Evolutionary conservation across 257 asterid genomes (phyloP).

Genomic region (Solanum gandarillasii): DNA sequence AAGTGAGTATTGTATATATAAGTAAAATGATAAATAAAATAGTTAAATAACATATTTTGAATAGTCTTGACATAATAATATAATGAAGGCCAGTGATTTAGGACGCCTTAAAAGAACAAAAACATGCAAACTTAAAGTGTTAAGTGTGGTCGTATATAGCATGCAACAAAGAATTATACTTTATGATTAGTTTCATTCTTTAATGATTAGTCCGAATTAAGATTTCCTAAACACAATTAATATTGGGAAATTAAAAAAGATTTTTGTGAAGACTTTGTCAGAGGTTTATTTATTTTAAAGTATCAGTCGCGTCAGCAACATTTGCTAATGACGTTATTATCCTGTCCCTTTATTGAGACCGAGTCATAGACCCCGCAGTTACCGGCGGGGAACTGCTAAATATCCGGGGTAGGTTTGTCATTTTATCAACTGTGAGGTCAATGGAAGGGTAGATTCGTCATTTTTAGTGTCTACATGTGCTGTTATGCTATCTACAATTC

Average conservation of each 20-base stretch:
- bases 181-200: neutral
- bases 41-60: no score
- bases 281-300: neutral
- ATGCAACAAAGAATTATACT: no score
- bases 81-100: no score
- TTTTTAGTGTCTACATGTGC: slow-evolving; percentile 15
- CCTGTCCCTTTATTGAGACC: slow-evolving; percentile 1
- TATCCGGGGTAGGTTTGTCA: slow-evolving; percentile 24
- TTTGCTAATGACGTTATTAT: slow-evolving; percentile 12
- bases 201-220: no score
- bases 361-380: slow-evolving; percentile 1
- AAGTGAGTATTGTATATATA: no score
- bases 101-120: no score
- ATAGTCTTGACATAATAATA: no score
- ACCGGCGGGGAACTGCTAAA: slow-evolving; percentile 5
- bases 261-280: neutral
- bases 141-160: no score
- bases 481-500: neutral
- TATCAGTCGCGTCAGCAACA: neutral
- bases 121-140: neutral
- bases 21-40: no score
- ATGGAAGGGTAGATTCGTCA: slow-evolving; percentile 13
- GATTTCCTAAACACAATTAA: neutral
- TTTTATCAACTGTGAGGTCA: slow-evolving; percentile 5
- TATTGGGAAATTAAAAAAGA: neutral